Evolutionary conservation across 169 alveolate genomes (phyloP), one percentile per base, ranked within the genome.

Genomic region (Eimeria necatrix): DNA sequence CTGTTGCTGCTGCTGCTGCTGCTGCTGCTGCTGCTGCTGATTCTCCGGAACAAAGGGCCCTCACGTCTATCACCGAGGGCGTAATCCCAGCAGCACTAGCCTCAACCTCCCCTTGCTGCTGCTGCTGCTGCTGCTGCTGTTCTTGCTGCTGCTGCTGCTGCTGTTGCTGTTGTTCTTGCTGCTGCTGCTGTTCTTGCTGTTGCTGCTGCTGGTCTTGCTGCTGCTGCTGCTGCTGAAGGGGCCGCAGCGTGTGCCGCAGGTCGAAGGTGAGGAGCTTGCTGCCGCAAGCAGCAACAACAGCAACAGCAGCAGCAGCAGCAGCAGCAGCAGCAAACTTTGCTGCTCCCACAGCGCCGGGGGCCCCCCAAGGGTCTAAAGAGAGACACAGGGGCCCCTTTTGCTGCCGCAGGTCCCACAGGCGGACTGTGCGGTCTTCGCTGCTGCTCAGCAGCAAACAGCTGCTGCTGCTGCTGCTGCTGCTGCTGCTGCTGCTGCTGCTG

Each of bases 361-460:
- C 3, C 8, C 81, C 41, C 49, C 49, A 24, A 10, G 81, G 24
- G 20, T 18, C 81, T 22, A 24, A 22, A 24, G 41, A 70, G 81
- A 70, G 41, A 8, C 81, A 7, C 14, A 18, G 14, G 49, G 24
- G 32, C 20, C 14, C 81, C 24, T 18, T 8, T 22, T 70, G 81
- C 81, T 18, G 81, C 22, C 89, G 26, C 89, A 80, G 4, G 49
- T 80, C 89, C 89, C 89, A 80, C 51, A 80, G 51, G 12, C 89
- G 64, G 4, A 80, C 89, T 2, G 89, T 80, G 4, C 89, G 51
- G 89, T 80, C 89, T n/a, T 80, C 89, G n/a, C 89, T 80, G 71
- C 68, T 49, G 89, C 89, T 80, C 20, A 59, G 64, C 48, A 80
- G 71, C 64, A 56, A 56, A 56, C 64, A 56, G 64, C 64, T 56